Base-by-base conservation (phyloP, 345 rosid genomes). In the Aethionema arabicum region DNA sequence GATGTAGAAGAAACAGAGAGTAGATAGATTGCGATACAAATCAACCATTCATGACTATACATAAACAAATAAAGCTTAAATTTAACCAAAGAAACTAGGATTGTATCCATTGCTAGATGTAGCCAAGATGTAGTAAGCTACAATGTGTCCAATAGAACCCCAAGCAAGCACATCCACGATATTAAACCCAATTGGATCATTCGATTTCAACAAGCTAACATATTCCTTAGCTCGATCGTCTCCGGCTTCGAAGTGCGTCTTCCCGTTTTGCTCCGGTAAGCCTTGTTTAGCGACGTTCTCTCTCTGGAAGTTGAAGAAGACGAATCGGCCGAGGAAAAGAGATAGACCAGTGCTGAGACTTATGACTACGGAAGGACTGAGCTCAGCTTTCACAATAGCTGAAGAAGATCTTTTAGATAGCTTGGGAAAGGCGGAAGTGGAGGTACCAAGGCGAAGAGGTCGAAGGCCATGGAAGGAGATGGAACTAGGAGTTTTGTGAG, bases 291-390 rank as follows among this genome's bases (percentile, higher is more conserved):
- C 95, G 5, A 83, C 91, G 69, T 93, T 93, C 81, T 93, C 99
- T 68, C 99, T 84, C 73, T 93, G 99, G 84, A 93, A 93, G 79
- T 93, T 90, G 76, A 93, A 93, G 95, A 93, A 93, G 44, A 93
- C 99, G 56, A 93, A 93, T 73, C 99, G 70, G 0, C 99, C 99
- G 31, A 93, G 72, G 79, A 90, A 93, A 33, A 93, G 88, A 15
- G 99, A 93, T 13, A 93, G 85, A 9, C 96, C 99, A 0, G 97
- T 93, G 89, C 99, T 93, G 11, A 93, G 83, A 85, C 95, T 87
- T 56, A 93, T 93, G 13, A 93, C 99, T 33, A 93, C 12, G 3
- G 79, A 69, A 5, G 99, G 51, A 80, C 46, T 85, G 0, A 93
- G 88, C 78, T 89, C 97, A 3, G 99, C 93, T 64, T 63, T 83